Evolutionary conservation across 306 rosid genomes (phyloP), one percentile per base, ranked within the genome.

Genomic region (Malus sylvestris): DNA sequence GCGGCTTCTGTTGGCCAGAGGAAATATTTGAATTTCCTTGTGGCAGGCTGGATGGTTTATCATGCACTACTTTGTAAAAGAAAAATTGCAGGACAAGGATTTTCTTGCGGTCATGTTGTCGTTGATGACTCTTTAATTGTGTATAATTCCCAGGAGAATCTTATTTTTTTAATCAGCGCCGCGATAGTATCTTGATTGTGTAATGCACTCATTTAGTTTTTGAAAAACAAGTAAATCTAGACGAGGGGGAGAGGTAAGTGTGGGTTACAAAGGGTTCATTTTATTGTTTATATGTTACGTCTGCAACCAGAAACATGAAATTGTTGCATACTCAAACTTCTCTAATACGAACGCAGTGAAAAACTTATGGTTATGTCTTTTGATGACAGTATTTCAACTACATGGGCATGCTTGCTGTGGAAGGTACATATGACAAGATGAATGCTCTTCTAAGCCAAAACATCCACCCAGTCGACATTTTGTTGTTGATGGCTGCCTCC

Each of bases 361-460:
- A 4, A 25, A 61, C 38, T 27, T 6, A 69, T 30, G 38, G 44
- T 61, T 51, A 4, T 11, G 38, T 67, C 55, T 67, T 40, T 63
- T 32, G 32, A 75, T 82, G 22, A 51, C 92, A 95, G 99, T 90
- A 95, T 79, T 95, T 92, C 83, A 95, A 95, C 71, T 95, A 95
- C 78, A 95, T 95, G 99, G 99, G 97, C n/a, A 95, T 95, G 99
- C 97, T 95, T 1, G 99, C 97, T 1, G 99, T 92, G 13, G 99
- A 95, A 60, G 97, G 97, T 25, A 25, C 99, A 68, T 95, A 95
- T 74, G 95, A 88, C 61, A 92, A 92, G 81, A 90, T 95, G 99
- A 93, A 92, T 75, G 92, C 93, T 74, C 99, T 95, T 79, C 80
- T 95, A 65, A 72, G 67, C 84, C 96, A 85, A 76, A 82, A 95